Percentiles rank a stretch among this genome's conserved stretches.
These are phyloP conservation scores for Erodium moschatum DNA, from an alignment of 441 rosid genomes.

Conservation along the genomic window DNA sequence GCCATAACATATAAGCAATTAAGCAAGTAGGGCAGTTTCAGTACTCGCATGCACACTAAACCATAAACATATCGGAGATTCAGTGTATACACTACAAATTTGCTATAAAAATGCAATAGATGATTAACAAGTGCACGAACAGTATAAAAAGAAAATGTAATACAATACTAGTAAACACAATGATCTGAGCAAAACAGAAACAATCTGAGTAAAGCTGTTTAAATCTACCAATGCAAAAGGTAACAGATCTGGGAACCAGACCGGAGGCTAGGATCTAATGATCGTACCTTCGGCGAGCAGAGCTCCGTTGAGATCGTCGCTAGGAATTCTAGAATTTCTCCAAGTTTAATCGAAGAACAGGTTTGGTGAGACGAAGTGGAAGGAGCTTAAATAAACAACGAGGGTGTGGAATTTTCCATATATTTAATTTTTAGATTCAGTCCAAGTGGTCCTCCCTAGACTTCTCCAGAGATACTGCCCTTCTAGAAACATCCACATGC, in stretches of 20 bases:
- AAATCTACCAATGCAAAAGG: background rate
- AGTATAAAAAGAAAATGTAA: background rate
- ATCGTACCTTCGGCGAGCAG: conserved; percentile 3
- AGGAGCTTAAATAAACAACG: background rate
- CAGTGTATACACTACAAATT: too few species aligned
- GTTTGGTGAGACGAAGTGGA: background rate
- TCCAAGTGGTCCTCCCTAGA: conserved; percentile 1
- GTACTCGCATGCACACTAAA: background rate
- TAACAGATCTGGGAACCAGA: background rate
- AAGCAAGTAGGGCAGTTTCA: background rate
- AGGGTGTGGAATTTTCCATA: background rate
- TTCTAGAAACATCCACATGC: conserved; percentile 2
- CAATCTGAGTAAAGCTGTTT: background rate
- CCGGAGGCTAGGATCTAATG: background rate
- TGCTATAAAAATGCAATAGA: background rate
- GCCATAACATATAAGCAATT: background rate
- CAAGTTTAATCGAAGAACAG: background rate
- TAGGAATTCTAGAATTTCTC: background rate
- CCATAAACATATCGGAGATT: too few species aligned
- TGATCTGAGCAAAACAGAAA: background rate
- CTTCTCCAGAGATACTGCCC: background rate
- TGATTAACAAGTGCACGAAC: background rate
- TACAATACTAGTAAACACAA: background rate
- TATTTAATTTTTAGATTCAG: background rate
- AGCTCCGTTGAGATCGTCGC: background rate